A percentile compares a stretch with the other conserved stretches of the same genome.
Evolutionary conservation across 345 rosid species (phyloP).

Genomic region (Syzygium jambos): DNA sequence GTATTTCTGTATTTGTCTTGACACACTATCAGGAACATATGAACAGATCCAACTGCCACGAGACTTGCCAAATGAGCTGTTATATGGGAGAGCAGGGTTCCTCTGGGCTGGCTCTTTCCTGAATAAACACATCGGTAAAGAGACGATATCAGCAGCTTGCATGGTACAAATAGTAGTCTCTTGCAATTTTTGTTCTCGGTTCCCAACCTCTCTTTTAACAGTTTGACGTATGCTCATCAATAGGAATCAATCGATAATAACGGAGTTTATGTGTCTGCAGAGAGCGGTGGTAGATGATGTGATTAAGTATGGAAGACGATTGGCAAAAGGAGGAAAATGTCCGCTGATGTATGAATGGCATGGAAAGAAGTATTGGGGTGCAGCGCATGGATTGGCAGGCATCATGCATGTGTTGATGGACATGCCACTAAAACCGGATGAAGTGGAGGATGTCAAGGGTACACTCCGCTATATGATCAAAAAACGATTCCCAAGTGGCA

Average conservation of each 20-base stretch:
- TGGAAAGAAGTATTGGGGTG: constrained; percentile 68
- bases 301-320: constrained; percentile 39
- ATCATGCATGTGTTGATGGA: constrained; percentile 63
- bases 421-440: constrained; percentile 52
- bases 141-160: constrained; percentile 26
- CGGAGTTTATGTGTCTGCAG: constrained; percentile 17
- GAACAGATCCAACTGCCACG: constrained; percentile 41
- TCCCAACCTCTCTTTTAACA: neutral
- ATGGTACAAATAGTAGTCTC: constrained; percentile 18
- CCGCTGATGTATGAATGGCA: constrained; percentile 80
- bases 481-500: constrained; percentile 49
- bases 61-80: constrained; percentile 44
- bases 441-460: constrained; percentile 52
- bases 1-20: neutral
- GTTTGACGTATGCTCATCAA: neutral
- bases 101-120: constrained; percentile 65
- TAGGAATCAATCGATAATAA: neutral
- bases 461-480: constrained; percentile 53
- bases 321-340: constrained; percentile 32
- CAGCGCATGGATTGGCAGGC: constrained; percentile 70
- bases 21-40: neutral
- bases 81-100: constrained; percentile 59
- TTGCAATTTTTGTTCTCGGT: neutral
- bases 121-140: constrained; percentile 47
- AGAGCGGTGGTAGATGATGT: constrained; percentile 43